Conservation (phyloP, 2,329 filamentous ascomycete species). For the Dactylellina parvicollis region DNA sequence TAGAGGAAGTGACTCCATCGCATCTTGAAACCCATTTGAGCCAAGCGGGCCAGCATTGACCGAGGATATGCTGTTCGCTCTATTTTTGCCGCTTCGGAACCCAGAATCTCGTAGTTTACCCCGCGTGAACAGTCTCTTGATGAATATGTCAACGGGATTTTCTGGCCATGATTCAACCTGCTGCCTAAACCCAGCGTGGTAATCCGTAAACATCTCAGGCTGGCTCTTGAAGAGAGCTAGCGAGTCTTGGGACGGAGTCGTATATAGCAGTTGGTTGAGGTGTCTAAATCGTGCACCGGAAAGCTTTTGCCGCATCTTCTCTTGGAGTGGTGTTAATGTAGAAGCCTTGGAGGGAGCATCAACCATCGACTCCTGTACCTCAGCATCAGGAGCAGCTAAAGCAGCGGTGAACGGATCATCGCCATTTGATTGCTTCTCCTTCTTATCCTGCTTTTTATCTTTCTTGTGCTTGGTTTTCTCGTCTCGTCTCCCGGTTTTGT, state of each 20-base stretch:
- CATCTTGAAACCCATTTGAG: slow-evolving; percentile 53
- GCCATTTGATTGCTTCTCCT: slow-evolving; percentile 13
- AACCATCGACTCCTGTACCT: slow-evolving; percentile 55
- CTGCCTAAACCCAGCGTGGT: slow-evolving; percentile 93
- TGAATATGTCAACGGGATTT: slow-evolving; percentile 91
- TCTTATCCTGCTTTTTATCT: slow-evolving; percentile 30
- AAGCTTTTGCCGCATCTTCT: slow-evolving; percentile 93
- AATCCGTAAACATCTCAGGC: slow-evolving; percentile 94
- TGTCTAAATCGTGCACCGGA: slow-evolving; percentile 95
- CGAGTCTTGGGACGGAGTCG: slow-evolving; percentile 84
- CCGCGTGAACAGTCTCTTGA: slow-evolving; percentile 75
- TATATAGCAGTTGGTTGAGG: slow-evolving; percentile 96
- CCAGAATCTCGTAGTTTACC: slow-evolving; percentile 66
- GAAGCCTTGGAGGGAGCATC: slow-evolving; percentile 60
- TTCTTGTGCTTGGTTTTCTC: slow-evolving; percentile 34
- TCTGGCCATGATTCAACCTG: slow-evolving; percentile 97
- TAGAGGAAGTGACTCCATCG: slow-evolving; percentile 49
- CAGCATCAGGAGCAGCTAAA: not conserved
- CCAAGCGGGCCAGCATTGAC: slow-evolving; percentile 59
- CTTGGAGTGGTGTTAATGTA: slow-evolving; percentile 86
- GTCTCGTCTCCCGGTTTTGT: slow-evolving; percentile 43
- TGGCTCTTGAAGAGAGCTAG: slow-evolving; percentile 82
- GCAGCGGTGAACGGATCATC: slow-evolving; percentile 12
- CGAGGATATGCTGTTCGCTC: slow-evolving; percentile 60
- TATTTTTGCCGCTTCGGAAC: slow-evolving; percentile 58